A percentile compares a stretch with the other conserved stretches of the same genome.
phyloP scores from a whole-genome alignment of 352 stramenopile genomes.

The Globisporangium apiculatum region DNA sequence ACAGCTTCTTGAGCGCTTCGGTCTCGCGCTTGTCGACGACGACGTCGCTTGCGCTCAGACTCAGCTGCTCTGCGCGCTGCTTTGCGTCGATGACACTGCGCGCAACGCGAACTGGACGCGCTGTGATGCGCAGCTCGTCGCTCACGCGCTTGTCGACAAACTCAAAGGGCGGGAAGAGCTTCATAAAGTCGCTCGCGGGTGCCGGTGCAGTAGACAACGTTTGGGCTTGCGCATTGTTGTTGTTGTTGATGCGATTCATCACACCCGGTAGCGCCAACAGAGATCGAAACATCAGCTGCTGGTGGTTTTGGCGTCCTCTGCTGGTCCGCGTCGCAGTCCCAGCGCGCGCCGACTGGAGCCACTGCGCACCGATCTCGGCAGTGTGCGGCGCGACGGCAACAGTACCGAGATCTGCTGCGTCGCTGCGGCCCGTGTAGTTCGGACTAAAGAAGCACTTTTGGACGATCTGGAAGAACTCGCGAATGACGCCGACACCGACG shows the following conservation, averaged over 20 bases:
- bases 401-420: neutral
- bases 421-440: conserved; percentile 3
- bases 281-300: no score
- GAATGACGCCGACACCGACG: conserved; percentile 51
- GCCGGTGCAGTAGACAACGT: neutral
- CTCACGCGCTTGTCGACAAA: conserved; percentile 20
- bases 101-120: conserved; percentile 19
- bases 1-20: conserved; percentile 47
- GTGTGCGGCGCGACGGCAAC: conserved; percentile 23
- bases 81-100: conserved; percentile 34
- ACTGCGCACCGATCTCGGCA: conserved; percentile 50
- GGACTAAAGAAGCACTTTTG: conserved; percentile 53
- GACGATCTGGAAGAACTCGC: conserved; percentile 74
- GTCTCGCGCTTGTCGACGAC: conserved; percentile 25
- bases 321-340: conserved; percentile 13
- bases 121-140: conserved; percentile 28
- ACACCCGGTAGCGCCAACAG: no score
- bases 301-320: no score
- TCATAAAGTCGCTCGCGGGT: conserved; percentile 18
- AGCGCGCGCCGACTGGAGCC: conserved; percentile 46
- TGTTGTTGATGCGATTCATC: neutral
- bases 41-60: conserved; percentile 33
- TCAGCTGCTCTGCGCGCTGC: conserved; percentile 18
- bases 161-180: conserved; percentile 58
- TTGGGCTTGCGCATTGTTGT: neutral